These are phyloP conservation scores for Rhodotorula sp. DNA, from an alignment of 1,284 basidiomycete genomes.

Conservation along the genomic window DNA sequence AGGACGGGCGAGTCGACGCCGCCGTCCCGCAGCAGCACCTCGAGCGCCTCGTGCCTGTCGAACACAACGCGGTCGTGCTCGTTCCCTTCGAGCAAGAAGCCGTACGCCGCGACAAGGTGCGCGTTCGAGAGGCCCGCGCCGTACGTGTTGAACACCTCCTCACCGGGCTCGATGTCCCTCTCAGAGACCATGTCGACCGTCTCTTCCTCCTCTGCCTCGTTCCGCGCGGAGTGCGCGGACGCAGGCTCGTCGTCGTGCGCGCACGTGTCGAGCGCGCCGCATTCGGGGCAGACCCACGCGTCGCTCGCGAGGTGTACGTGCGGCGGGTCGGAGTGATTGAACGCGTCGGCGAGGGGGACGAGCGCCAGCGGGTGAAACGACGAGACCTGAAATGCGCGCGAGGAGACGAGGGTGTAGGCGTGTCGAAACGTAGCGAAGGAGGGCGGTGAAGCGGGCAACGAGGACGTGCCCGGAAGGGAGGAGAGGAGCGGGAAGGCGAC, in stretches of 20 bases:
- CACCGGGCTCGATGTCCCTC: slow-evolving; percentile 47
- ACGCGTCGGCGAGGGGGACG: slow-evolving; percentile 85
- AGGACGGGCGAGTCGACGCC: too few species aligned
- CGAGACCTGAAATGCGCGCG: slow-evolving; percentile 84
- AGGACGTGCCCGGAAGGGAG: slow-evolving; percentile 23
- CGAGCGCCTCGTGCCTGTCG: not conserved
- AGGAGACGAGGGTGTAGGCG: slow-evolving; percentile 78
- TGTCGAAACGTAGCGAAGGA: slow-evolving; percentile 63
- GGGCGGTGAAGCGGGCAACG: slow-evolving; percentile 30
- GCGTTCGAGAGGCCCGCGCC: slow-evolving; percentile 63
- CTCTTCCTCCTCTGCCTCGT: slow-evolving; percentile 36
- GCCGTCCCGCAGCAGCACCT: not conserved
- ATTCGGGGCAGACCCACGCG: slow-evolving; percentile 73
- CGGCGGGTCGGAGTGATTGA: slow-evolving; percentile 72
- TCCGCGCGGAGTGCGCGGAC: not conserved
- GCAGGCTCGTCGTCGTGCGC: slow-evolving; percentile 63
- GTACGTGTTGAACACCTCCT: slow-evolving; percentile 84
- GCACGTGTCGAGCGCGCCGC: slow-evolving; percentile 74
- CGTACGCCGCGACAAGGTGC: slow-evolving; percentile 70
- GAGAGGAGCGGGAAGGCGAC: slow-evolving; percentile 43
- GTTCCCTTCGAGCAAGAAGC: slow-evolving; percentile 59
- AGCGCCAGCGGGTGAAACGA: slow-evolving; percentile 76
- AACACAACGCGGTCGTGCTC: slow-evolving; percentile 17
- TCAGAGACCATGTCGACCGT: slow-evolving; percentile 52
- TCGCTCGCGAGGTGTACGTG: slow-evolving; percentile 76